Conservation (phyloP, 192 early-diverging fungal genomes). For the Podochytrium sp. region DNA sequence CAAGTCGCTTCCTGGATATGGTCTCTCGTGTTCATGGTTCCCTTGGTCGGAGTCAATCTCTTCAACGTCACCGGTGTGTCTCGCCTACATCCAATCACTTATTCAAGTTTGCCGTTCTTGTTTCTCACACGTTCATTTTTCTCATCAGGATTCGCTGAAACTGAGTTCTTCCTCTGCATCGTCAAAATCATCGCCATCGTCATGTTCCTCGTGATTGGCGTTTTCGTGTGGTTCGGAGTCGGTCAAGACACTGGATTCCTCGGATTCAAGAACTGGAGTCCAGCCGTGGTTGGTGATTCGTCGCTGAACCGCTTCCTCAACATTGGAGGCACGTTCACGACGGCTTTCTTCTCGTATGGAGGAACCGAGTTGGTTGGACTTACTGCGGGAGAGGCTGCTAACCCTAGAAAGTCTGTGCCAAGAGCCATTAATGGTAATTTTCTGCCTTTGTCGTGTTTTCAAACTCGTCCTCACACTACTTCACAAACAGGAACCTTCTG, state of each 20-base stretch:
- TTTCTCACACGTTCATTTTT: too few species aligned
- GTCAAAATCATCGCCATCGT: slow-evolving; percentile 85
- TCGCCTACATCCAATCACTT: too few species aligned
- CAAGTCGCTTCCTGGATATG: slow-evolving; percentile 44
- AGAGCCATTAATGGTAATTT: slow-evolving; percentile 42
- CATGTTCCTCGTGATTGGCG: slow-evolving; percentile 80
- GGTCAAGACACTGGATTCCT: slow-evolving; percentile 50
- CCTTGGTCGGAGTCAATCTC: slow-evolving; percentile 66
- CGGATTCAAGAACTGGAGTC: slow-evolving; percentile 48
- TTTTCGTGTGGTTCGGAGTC: slow-evolving; percentile 65
- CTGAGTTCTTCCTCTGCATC: slow-evolving; percentile 77
- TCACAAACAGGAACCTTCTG: too few species aligned
- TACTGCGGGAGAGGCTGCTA: slow-evolving; percentile 71
- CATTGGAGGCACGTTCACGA: slow-evolving; percentile 71
- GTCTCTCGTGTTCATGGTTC: slow-evolving; percentile 59
- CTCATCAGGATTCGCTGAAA: slow-evolving; percentile 71
- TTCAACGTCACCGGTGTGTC: slow-evolving; percentile 61
- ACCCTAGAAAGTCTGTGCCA: slow-evolving; percentile 68
- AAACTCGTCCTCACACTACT: too few species aligned
- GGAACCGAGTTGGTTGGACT: slow-evolving; percentile 36
- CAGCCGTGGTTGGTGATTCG: slow-evolving; percentile 22
- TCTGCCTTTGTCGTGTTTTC: too few species aligned
- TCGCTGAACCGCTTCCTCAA: slow-evolving; percentile 47
- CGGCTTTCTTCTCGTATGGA: slow-evolving; percentile 67
- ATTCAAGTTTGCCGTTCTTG: too few species aligned